Base-by-base conservation (phyloP, 805 yeast genomes). In the Yamadazyma takamatsuzukensis region DNA sequence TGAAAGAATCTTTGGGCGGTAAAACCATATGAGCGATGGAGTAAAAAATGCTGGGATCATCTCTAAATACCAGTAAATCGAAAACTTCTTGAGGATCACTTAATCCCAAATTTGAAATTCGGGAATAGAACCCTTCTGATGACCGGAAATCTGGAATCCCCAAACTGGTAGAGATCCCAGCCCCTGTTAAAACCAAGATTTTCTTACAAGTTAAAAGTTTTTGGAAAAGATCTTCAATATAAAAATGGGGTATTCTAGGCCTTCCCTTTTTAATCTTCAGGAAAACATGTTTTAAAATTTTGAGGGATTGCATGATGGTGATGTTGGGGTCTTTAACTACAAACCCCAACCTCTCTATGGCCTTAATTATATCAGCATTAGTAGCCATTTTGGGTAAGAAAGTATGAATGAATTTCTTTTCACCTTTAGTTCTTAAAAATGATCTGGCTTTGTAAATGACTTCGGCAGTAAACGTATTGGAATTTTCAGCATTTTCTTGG, bases 311-410 rank as follows among this genome's bases (percentile, higher is more conserved):
- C 8, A 17, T 18, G 12, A 34, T 9, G 6, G 29, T 21, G 2
- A 28, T 23, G 23, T 14, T 11, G 10, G 7, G 18, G 15, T 29
- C 38, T 63, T 65, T 32, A 61, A 59, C 33, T 43, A 53, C 39
- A 47, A 74, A 86, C 1, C 96, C 96, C 15, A 88, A 53, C 24
- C 80, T 59, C 29, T 75, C 64, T 8, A 83, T 73, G 30, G 83
- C 59, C 28, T 62, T 64, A 18, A 78, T 51, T 4, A 84, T 64
- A 44, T 81, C 81, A 11, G 74, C 68, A 4, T 76, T 67, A 15
- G 73, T 65, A 15, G 86, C 79, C 4, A 72, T 71, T 2, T 70
- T 68, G 2, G 89, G 84, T 13, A 85, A 53, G 40, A 74, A 82
- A 29, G 66, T 64, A 35, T 76, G 76, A 27, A 86, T 52, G 46